phyloP scores from a whole-genome alignment of 805 yeast species.

The Henningerozyma blattae region DNA sequence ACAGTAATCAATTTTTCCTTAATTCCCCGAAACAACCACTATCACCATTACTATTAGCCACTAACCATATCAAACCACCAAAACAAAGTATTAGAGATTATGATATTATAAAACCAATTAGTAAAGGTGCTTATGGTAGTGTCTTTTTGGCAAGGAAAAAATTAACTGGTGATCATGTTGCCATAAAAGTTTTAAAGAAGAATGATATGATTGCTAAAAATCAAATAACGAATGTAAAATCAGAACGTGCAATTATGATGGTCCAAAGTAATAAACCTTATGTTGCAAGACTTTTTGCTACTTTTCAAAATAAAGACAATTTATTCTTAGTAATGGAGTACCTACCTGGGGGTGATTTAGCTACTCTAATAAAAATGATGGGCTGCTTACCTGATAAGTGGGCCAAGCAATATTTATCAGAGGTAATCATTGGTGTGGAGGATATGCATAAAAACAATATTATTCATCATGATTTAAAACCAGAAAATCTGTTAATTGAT shows the following conservation, averaged over 20 bases:
- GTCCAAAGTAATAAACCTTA: constrained; percentile 86
- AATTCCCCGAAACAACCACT: constrained; percentile 46
- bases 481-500: constrained; percentile 85
- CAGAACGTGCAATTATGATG: constrained; percentile 97
- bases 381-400: constrained; percentile 80
- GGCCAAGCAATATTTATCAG: constrained; percentile 79
- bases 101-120: constrained; percentile 82
- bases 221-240: constrained; percentile 86
- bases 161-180: constrained; percentile 87
- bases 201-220: constrained; percentile 96
- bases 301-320: constrained; percentile 81
- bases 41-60: constrained; percentile 68
- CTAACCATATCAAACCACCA: constrained; percentile 41
- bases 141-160: constrained; percentile 78
- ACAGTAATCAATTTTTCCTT: constrained; percentile 4
- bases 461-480: constrained; percentile 90
- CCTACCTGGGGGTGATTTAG: constrained; percentile 90
- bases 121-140: constrained; percentile 96
- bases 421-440: constrained; percentile 79
- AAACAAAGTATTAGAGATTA: constrained; percentile 75
- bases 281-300: constrained; percentile 78
- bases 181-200: constrained; percentile 83
- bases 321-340: constrained; percentile 93
- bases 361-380: constrained; percentile 69
- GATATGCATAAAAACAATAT: constrained; percentile 83